These are phyloP conservation scores for Tetrapyrgos nigripes DNA, from an alignment of 1,284 basidiomycete species.

Conservation along the genomic window DNA sequence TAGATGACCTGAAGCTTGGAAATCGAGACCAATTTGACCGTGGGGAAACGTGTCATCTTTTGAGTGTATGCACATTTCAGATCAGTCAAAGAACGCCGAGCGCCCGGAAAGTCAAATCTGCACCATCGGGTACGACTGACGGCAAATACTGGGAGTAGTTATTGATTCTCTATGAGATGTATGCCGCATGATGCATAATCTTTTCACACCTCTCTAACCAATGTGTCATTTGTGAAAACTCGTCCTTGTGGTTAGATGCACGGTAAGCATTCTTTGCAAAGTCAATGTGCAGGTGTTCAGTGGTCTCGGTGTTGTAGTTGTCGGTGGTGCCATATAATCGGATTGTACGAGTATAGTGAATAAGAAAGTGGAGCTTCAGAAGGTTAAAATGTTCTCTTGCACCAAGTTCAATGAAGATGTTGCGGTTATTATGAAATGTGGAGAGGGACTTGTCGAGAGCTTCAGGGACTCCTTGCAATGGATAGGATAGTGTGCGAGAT, in stretches of 20 bases:
- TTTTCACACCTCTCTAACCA: constrained; percentile 23
- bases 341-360: not conserved
- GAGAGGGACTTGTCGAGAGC: constrained; percentile 23
- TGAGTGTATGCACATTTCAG: not conserved
- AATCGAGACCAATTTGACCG: not conserved
- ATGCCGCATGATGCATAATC: constrained; percentile 17
- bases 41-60: not conserved
- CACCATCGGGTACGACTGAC: no score
- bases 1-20: not conserved
- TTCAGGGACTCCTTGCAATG: constrained; percentile 21
- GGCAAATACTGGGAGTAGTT: no score
- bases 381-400: constrained; percentile 29
- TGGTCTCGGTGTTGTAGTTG: constrained; percentile 7
- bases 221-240: constrained; percentile 33
- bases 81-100: not conserved
- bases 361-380: constrained; percentile 28
- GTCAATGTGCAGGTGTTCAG: constrained; percentile 9
- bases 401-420: constrained; percentile 27
- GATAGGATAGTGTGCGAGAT: constrained; percentile 6
- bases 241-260: constrained; percentile 8
- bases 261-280: constrained; percentile 12
- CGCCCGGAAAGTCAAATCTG: not conserved
- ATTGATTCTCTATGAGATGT: constrained; percentile 16
- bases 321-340: not conserved
- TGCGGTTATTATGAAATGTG: constrained; percentile 31